Percentiles rank a stretch among this genome's conserved stretches.
Conservation (phyloP, 441 rosid genomes). For the Euphorbia schlechtendalii region DNA sequence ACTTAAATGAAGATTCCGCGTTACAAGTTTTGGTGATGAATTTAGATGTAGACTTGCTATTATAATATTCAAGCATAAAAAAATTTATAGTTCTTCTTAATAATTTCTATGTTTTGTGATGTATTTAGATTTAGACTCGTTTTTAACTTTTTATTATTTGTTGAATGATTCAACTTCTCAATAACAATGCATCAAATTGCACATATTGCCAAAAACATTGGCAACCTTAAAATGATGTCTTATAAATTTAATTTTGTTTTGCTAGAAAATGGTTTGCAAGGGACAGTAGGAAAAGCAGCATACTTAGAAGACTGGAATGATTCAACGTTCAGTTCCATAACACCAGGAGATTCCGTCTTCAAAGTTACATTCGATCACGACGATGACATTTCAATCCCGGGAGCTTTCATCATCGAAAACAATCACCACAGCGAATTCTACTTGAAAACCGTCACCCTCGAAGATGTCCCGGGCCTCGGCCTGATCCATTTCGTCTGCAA, state of each 20-base stretch:
- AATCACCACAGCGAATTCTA: constrained; percentile 61
- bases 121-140: too few species aligned
- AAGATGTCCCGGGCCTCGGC: constrained; percentile 63
- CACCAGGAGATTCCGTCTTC: constrained; percentile 61
- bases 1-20: too few species aligned
- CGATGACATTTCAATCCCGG: constrained; percentile 51
- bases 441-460: constrained; percentile 62
- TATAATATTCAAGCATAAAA: too few species aligned
- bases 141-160: too few species aligned
- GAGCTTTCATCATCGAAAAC: constrained; percentile 54
- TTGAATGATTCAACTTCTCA: too few species aligned
- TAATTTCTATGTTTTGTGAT: too few species aligned
- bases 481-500: constrained; percentile 62
- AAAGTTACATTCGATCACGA: constrained; percentile 55
- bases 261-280: constrained; percentile 40
- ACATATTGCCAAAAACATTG: too few species aligned
- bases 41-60: too few species aligned
- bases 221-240: too few species aligned
- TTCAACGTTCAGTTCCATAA: constrained; percentile 33
- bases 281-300: constrained; percentile 59
- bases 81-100: too few species aligned
- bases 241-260: background rate
- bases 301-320: constrained; percentile 52
- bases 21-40: too few species aligned
- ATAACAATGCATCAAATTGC: too few species aligned